Percentiles rank a stretch among this genome's conserved stretches.
Evolutionary conservation across 2,329 filamentous ascomycete species (phyloP).

Genomic region (Aspergillus sp.): DNA sequence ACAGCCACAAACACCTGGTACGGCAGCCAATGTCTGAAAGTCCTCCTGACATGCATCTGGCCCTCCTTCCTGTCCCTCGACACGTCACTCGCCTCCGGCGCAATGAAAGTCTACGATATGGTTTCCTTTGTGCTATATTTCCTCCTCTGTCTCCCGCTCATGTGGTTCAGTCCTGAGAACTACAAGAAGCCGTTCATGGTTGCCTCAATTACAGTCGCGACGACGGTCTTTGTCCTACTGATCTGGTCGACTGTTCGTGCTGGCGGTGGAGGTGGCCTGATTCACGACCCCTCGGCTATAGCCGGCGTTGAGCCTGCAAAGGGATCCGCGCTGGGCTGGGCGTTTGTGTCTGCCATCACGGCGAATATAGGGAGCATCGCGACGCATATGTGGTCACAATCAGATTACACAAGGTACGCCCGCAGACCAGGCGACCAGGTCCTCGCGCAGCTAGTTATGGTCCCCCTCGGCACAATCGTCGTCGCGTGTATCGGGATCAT

Average conservation of each 20-base stretch:
- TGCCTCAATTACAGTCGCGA: conserved; percentile 45
- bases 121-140: conserved; percentile 52
- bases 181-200: conserved; percentile 50
- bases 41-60: conserved; percentile 53
- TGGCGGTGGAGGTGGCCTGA: conserved; percentile 42
- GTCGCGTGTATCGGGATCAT: conserved; percentile 34
- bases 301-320: background rate
- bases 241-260: conserved; percentile 53
- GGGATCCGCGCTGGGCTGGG: conserved; percentile 24
- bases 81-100: conserved; percentile 45
- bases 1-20: conserved; percentile 47
- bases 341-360: conserved; percentile 34
- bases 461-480: conserved; percentile 28
- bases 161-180: conserved; percentile 52
- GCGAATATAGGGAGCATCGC: conserved; percentile 37
- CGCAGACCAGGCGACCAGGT: conserved; percentile 28
- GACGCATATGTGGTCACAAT: conserved; percentile 37
- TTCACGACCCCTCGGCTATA: background rate
- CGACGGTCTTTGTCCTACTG: conserved; percentile 49
- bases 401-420: conserved; percentile 38
- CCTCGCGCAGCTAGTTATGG: conserved; percentile 30
- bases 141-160: conserved; percentile 49
- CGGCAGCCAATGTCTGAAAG: conserved; percentile 52
- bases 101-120: conserved; percentile 53
- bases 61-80: conserved; percentile 51